Percentiles rank a stretch among this genome's conserved stretches.
These are phyloP conservation scores for Emmonsiellopsis sp. DNA, from an alignment of 2,329 filamentous ascomycete genomes.

Conservation along the genomic window DNA sequence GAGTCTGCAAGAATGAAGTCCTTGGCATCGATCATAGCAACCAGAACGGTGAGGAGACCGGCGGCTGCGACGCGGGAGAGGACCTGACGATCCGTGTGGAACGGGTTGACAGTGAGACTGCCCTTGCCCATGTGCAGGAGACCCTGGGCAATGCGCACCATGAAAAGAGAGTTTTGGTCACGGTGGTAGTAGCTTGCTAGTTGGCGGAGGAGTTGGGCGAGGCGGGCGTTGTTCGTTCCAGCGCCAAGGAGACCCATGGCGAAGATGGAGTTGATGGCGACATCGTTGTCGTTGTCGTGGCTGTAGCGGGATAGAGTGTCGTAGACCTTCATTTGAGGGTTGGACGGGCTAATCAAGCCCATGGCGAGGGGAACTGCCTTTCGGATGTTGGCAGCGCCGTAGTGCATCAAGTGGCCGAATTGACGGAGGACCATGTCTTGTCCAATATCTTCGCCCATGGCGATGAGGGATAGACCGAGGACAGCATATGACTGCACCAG, in stretches of 20 bases:
- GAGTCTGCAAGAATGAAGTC: conserved; percentile 62
- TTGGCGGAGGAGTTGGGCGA: conserved; percentile 89
- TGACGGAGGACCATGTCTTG: conserved; percentile 98
- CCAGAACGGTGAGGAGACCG: conserved; percentile 78
- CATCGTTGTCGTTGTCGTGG: conserved; percentile 97
- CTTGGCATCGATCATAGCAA: conserved; percentile 93
- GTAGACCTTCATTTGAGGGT: conserved; percentile 99
- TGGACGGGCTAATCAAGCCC: conserved; percentile 93
- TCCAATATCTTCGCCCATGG: conserved; percentile 97
- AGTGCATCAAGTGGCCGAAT: conserved; percentile 98
- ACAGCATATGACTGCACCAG: conserved; percentile 94
- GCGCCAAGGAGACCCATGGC: conserved; percentile 96
- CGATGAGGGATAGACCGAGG: conserved; percentile 82
- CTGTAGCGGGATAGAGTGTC: conserved; percentile 95
- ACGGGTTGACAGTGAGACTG: conserved; percentile 91
- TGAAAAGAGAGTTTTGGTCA: conserved; percentile 92
- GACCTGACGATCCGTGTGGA: conserved; percentile 96
- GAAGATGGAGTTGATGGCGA: conserved; percentile 97
- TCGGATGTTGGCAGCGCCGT: conserved; percentile 93
- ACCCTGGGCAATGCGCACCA: conserved; percentile 97
- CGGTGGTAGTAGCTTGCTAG: conserved; percentile 97
- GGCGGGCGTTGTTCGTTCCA: conserved; percentile 93
- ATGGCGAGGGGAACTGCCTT: conserved; percentile 93
- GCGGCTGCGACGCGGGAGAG: conserved; percentile 85
- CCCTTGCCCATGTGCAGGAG: conserved; percentile 99